These are phyloP conservation scores for Candida awuae DNA, from an alignment of 805 yeast species.

Conservation along the genomic window DNA sequence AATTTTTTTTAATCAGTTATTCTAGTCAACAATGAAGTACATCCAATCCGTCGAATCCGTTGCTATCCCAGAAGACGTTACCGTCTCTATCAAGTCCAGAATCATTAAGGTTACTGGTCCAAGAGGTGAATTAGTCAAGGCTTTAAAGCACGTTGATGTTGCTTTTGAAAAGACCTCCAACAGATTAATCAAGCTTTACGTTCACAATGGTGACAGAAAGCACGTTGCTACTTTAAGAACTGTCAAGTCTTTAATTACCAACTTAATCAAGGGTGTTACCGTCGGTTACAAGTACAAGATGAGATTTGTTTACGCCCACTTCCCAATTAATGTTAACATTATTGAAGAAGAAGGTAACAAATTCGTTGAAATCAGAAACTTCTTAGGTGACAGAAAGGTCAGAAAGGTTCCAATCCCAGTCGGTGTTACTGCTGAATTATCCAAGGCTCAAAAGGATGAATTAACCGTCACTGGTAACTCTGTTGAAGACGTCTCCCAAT, in stretches of 20 bases:
- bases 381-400: slow-evolving; percentile 98
- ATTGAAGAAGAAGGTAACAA: slow-evolving; percentile 67
- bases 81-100: slow-evolving; percentile 88
- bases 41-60: slow-evolving; percentile 51
- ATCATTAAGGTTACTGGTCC: slow-evolving; percentile 88
- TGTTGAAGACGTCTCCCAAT: slow-evolving; percentile 93
- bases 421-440: slow-evolving; percentile 82
- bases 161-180: slow-evolving; percentile 75
- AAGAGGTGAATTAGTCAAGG: slow-evolving; percentile 89
- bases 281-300: slow-evolving; percentile 98
- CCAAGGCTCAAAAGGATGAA: slow-evolving; percentile 89
- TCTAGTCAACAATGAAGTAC: slow-evolving; percentile 42
- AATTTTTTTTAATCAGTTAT: not conserved
- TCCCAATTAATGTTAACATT: slow-evolving; percentile 98
- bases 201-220: slow-evolving; percentile 99
- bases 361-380: slow-evolving; percentile 95
- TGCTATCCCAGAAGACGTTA: slow-evolving; percentile 84
- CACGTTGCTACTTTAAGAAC: slow-evolving; percentile 99
- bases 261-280: slow-evolving; percentile 98
- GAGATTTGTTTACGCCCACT: slow-evolving; percentile 99
- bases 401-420: slow-evolving; percentile 79
- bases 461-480: slow-evolving; percentile 90
- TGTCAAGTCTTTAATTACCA: slow-evolving; percentile 88
- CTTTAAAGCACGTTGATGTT: slow-evolving; percentile 90
- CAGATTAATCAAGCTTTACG: slow-evolving; percentile 76